Evolutionary conservation across 768 basidiomycete genomes (phyloP).

Genomic region (Calocera viscosa): DNA sequence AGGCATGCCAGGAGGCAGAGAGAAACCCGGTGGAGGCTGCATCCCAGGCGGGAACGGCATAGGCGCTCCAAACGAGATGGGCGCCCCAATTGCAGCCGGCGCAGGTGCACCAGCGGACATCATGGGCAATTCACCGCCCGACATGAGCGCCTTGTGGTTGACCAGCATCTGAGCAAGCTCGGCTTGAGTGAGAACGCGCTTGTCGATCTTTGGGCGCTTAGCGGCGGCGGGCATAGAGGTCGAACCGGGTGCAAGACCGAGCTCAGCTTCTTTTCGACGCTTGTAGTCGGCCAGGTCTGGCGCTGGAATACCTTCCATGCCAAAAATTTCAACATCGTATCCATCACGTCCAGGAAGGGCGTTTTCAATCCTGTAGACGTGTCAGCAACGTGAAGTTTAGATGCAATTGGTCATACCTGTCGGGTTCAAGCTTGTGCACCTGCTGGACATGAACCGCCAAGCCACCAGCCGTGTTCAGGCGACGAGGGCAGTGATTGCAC

Average conservation of each 20-base stretch:
- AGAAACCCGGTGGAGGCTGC: constrained; percentile 14
- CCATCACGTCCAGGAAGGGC: constrained; percentile 93
- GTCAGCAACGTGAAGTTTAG: background rate
- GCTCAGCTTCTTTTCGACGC: constrained; percentile 86
- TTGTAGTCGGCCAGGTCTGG: constrained; percentile 94
- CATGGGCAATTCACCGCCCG: constrained; percentile 33
- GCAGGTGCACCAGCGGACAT: constrained; percentile 14
- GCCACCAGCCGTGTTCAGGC: constrained; percentile 94
- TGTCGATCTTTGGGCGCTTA: constrained; percentile 59
- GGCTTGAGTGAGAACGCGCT: constrained; percentile 63
- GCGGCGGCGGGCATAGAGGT: constrained; percentile 42
- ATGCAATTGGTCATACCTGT: constrained; percentile 47
- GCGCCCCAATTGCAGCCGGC: constrained; percentile 20
- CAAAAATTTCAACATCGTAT: constrained; percentile 97
- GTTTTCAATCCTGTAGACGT: constrained; percentile 81
- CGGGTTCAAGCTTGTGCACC: constrained; percentile 97
- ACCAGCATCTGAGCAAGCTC: constrained; percentile 75
- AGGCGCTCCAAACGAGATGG: constrained; percentile 2
- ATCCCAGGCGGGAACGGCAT: constrained; percentile 12
- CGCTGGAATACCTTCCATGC: constrained; percentile 96
- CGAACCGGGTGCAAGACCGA: constrained; percentile 68
- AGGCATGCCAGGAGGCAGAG: constrained; percentile 14
- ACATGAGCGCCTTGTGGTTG: constrained; percentile 89
- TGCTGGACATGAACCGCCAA: constrained; percentile 96
- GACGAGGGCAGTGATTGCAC: constrained; percentile 87